Evolutionary conservation across 306 rosid species (phyloP).

Genomic region (Vigna angularis): DNA sequence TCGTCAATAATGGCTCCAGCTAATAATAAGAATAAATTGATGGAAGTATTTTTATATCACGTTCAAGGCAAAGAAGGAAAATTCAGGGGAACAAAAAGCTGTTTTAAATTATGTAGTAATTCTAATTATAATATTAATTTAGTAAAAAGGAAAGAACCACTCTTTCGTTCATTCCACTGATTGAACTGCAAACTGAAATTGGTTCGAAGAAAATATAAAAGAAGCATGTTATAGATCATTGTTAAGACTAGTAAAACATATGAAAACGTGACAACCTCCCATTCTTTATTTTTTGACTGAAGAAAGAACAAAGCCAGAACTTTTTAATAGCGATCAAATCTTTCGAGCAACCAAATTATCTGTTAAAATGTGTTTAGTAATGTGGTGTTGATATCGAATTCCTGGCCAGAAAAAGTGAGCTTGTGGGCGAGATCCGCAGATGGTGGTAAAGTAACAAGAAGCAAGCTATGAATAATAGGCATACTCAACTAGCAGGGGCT

Average conservation of each 20-base stretch:
- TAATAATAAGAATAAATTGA: no score
- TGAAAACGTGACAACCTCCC: neutral
- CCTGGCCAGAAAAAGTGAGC: neutral
- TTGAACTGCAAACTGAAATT: neutral
- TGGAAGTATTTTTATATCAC: no score
- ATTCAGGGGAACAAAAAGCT: no score
- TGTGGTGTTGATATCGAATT: conserved; percentile 25
- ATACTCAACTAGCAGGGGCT: conserved; percentile 34
- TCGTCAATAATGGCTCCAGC: no score
- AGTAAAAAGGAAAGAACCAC: neutral
- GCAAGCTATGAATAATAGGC: conserved; percentile 9
- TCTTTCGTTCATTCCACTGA: neutral
- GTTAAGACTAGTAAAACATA: neutral
- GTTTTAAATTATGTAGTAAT: no score
- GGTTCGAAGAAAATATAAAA: no score
- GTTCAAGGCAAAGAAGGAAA: no score
- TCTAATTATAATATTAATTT: neutral
- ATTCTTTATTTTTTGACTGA: neutral
- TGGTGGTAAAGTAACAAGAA: conserved; percentile 28
- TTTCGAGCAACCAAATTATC: conserved; percentile 34
- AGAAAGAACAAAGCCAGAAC: neutral
- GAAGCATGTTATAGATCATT: no score
- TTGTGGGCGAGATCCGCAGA: conserved; percentile 46
- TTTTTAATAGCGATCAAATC: conserved; percentile 8
- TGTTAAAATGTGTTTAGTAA: conserved; percentile 8